These are phyloP conservation scores for Zygotorulaspora danielsina DNA, from an alignment of 805 yeast species.

Conservation along the genomic window DNA sequence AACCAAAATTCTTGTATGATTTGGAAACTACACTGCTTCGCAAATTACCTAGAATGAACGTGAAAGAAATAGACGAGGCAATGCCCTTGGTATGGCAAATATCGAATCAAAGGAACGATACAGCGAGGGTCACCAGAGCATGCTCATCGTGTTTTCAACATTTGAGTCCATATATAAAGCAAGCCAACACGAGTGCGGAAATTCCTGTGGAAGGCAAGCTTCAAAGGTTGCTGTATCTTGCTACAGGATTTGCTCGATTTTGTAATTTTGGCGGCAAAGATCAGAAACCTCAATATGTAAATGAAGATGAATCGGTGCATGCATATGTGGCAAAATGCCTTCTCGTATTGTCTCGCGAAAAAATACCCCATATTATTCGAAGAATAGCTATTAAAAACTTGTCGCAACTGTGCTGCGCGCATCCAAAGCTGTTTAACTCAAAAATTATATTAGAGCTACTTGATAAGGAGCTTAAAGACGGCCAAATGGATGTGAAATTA, in stretches of 20 bases:
- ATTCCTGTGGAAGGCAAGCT: constrained; percentile 42
- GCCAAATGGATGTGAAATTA: constrained; percentile 42
- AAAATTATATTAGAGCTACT: constrained; percentile 49
- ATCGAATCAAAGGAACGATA: constrained; percentile 44
- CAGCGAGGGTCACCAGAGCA: constrained; percentile 53
- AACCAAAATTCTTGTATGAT: constrained; percentile 46
- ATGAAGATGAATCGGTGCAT: constrained; percentile 48
- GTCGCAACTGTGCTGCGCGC: constrained; percentile 53
- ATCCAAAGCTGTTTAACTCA: constrained; percentile 63
- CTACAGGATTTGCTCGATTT: constrained; percentile 68
- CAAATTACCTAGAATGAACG: constrained; percentile 55
- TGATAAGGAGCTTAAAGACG: constrained; percentile 44
- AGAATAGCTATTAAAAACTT: constrained; percentile 54
- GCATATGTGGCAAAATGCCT: constrained; percentile 57
- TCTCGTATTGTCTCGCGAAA: constrained; percentile 47
- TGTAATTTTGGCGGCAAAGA: constrained; percentile 51
- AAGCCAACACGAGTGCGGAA: constrained; percentile 25
- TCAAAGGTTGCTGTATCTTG: constrained; percentile 52
- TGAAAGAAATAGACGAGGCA: constrained; percentile 64
- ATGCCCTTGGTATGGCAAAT: constrained; percentile 65
- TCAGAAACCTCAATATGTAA: constrained; percentile 33
- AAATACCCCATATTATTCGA: constrained; percentile 38
- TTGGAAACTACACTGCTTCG: constrained; percentile 51
- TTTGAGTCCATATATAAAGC: constrained; percentile 44
- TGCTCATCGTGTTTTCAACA: constrained; percentile 56